A percentile compares a stretch with the other conserved stretches of the same genome.
Evolutionary conservation across 2,329 filamentous ascomycete genomes (phyloP).

Genomic region (Daldinia eschscholtzii): DNA sequence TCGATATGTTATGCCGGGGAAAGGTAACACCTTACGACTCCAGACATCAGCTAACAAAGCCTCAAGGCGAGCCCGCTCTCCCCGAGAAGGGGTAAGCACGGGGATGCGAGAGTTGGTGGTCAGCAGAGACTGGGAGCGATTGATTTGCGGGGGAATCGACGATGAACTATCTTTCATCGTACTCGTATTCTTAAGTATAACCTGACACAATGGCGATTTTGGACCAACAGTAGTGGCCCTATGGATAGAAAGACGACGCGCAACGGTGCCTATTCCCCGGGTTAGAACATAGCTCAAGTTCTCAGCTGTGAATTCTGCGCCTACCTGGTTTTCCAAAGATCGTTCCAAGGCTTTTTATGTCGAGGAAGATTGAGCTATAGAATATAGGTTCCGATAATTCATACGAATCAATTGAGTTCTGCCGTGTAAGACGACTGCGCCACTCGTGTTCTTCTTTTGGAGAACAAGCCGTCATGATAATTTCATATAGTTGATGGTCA

Average conservation of each 20-base stretch:
- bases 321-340: constrained; percentile 79
- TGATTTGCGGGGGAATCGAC: constrained; percentile 68
- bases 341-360: constrained; percentile 80
- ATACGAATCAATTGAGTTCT: constrained; percentile 63
- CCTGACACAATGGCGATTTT: constrained; percentile 76
- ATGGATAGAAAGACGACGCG: constrained; percentile 81
- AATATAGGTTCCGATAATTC: constrained; percentile 62
- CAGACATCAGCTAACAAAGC: constrained; percentile 81
- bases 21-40: constrained; percentile 84
- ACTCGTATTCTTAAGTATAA: constrained; percentile 89
- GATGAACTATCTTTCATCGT: constrained; percentile 68
- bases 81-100: constrained; percentile 78
- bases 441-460: constrained; percentile 83
- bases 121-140: constrained; percentile 83
- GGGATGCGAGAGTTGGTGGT: constrained; percentile 74
- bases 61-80: constrained; percentile 83
- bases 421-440: constrained; percentile 74
- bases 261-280: constrained; percentile 64
- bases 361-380: constrained; percentile 74
- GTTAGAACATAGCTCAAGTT: constrained; percentile 13
- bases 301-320: constrained; percentile 9
- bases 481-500: constrained; percentile 81
- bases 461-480: constrained; percentile 89
- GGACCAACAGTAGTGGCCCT: constrained; percentile 79
- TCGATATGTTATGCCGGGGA: constrained; percentile 80